Evolutionary conservation across 768 basidiomycete species (phyloP).

Genomic region (Leccinum obscurum): DNA sequence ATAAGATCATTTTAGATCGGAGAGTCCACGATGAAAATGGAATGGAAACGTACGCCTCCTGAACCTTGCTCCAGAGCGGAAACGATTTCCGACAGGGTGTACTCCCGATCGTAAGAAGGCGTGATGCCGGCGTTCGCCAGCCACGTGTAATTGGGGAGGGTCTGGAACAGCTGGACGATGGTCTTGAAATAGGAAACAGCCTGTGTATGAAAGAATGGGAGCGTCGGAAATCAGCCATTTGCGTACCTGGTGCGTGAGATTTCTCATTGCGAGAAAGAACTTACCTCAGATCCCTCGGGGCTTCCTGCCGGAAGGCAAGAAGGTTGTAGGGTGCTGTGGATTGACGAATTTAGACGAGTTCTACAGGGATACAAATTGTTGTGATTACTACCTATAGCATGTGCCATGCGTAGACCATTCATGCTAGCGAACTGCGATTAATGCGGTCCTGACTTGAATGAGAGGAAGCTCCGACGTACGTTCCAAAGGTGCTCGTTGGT

Average conservation of each 20-base stretch:
- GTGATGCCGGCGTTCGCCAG: constrained; percentile 73
- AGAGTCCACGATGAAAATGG: neutral
- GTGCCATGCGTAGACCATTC: constrained; percentile 75
- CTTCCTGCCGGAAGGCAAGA: constrained; percentile 60
- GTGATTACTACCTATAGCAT: constrained; percentile 33
- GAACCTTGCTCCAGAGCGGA: constrained; percentile 55
- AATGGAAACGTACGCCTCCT: constrained; percentile 38
- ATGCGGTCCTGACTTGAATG: neutral
- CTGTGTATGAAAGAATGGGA: constrained; percentile 28
- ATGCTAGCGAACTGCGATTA: constrained; percentile 42
- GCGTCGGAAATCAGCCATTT: neutral
- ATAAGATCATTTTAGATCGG: neutral
- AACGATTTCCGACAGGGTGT: constrained; percentile 53
- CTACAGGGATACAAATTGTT: neutral
- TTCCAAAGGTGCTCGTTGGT: constrained; percentile 70
- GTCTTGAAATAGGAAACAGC: constrained; percentile 65
- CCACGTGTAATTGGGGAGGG: constrained; percentile 74
- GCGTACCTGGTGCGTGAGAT: neutral
- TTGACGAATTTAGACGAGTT: neutral
- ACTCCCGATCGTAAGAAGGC: constrained; percentile 53
- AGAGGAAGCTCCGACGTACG: constrained; percentile 38
- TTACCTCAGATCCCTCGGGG: constrained; percentile 58
- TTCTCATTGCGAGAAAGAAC: neutral
- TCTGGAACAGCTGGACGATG: constrained; percentile 60
- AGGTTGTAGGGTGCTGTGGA: constrained; percentile 53